These are phyloP conservation scores for Helianthus tuberosus DNA, from an alignment of 129 eudicot genomes.

Conservation along the genomic window DNA sequence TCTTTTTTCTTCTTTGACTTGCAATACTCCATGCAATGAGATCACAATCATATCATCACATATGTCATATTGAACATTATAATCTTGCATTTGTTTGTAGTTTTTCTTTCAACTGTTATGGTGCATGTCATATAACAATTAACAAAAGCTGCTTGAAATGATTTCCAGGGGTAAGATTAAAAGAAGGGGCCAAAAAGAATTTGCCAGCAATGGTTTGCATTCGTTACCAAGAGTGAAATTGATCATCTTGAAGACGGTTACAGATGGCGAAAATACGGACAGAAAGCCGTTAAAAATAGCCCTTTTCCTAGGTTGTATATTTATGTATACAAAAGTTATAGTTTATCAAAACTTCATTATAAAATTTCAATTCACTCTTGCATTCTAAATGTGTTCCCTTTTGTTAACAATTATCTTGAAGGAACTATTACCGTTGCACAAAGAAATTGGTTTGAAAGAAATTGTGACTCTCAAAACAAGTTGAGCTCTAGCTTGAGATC, in stretches of 20 bases:
- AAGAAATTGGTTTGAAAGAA: no score
- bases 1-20: neutral
- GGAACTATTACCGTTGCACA: conserved; percentile 97
- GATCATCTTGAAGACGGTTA: conserved; percentile 99
- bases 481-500: no score
- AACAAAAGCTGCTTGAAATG: conserved; percentile 27
- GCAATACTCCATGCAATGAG: neutral
- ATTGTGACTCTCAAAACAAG: no score
- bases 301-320: conserved; percentile 71
- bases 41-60: neutral
- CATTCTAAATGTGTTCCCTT: conserved; percentile 13
- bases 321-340: neutral
- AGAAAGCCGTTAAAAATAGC: conserved; percentile 91
- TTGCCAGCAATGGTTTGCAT: conserved; percentile 79
- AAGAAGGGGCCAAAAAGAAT: conserved; percentile 66
- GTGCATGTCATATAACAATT: conserved; percentile 5
- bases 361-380: neutral
- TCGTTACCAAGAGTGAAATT: conserved; percentile 85
- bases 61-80: no score
- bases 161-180: conserved; percentile 61
- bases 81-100: neutral
- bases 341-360: neutral
- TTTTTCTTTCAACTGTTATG: neutral
- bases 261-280: conserved; percentile 96
- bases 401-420: conserved; percentile 30